Conservation (phyloP, 192 early-diverging fungal genomes). For the Diversispora epigaea region DNA sequence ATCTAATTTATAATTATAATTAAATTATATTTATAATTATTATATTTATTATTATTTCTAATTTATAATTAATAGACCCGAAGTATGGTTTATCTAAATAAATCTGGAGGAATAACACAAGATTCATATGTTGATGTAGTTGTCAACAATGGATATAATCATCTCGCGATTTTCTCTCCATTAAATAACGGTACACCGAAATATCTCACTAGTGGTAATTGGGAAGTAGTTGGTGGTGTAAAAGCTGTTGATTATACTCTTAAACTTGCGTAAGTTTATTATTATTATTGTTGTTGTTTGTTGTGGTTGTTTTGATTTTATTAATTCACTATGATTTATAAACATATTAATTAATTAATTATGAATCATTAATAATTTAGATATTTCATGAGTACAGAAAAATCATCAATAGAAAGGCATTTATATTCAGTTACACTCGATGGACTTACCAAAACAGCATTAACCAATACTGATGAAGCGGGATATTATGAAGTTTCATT, state of each 20-base stretch:
- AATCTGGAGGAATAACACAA: constrained; percentile 34
- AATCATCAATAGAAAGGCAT: constrained; percentile 44
- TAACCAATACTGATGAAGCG: constrained; percentile 43
- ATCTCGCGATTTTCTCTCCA: constrained; percentile 66
- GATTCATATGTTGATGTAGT: constrained; percentile 65
- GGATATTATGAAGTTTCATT: constrained; percentile 74
- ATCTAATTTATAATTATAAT: not conserved
- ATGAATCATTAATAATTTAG: constrained; percentile 10
- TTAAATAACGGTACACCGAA: constrained; percentile 46
- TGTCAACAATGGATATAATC: constrained; percentile 65
- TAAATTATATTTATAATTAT: not conserved
- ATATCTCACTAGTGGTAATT: constrained; percentile 66
- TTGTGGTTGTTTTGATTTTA: not conserved
- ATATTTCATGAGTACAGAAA: constrained; percentile 39
- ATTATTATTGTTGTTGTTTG: not conserved
- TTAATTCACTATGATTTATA: not conserved
- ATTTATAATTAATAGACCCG: constrained; percentile 28
- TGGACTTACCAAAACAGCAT: constrained; percentile 33
- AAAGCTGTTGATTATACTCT: constrained; percentile 42
- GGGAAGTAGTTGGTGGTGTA: constrained; percentile 59
- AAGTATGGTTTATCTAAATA: constrained; percentile 41
- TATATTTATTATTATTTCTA: not conserved
- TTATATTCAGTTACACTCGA: constrained; percentile 41
- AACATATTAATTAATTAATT: not conserved
- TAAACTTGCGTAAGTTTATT: constrained; percentile 46